Base-by-base conservation (phyloP, 257 asterid species). In the Penstemon eatonii region DNA sequence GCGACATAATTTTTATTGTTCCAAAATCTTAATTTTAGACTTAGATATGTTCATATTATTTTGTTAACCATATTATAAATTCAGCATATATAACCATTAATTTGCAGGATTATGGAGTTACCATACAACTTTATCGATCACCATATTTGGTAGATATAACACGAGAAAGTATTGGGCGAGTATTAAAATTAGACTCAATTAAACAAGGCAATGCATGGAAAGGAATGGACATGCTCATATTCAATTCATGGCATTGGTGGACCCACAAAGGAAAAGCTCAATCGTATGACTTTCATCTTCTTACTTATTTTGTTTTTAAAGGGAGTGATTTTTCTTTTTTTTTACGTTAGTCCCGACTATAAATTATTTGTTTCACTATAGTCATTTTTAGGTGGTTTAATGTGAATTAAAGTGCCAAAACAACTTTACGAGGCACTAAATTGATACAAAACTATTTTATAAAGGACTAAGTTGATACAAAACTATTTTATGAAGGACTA, bases 221-320 rank as follows among this genome's bases (percentile, higher is more conserved):
- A 75, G 91, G 91, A 60, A 87, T 83, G 95, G 95, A 87, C 67
- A 72, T 85, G 86, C 81, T 87, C 36, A 65, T 87, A n/a, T 87
- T 87, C 65, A 85, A 87, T 63, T 42, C 91, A 5, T 87, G 91
- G 89, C 95, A 87, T 82, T 87, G 95, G 95, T 87, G 95, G 95
- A 85, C 91, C 54, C 95, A 87, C 76, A 83, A 75, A 47, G 95
- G 95, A 39, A 73, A 63, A 18, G 77, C 75, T 44, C 89, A 87
- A 78, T 60, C 89, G 95, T 87, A 80, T 3, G 80, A 12, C 6
- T 43, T 19, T 19, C 7, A 13, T 11, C 11, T 1, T 43, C 50
- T 67, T 40, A 5, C 63, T 46, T 40, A n/a, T 18, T 45, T 38
- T 43, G 1, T 44, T 56, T 44, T 25, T 25, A 25, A 25, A 15